Evolutionary conservation across 1,284 basidiomycete species (phyloP).

Genomic region (Tylopilus sp.): DNA sequence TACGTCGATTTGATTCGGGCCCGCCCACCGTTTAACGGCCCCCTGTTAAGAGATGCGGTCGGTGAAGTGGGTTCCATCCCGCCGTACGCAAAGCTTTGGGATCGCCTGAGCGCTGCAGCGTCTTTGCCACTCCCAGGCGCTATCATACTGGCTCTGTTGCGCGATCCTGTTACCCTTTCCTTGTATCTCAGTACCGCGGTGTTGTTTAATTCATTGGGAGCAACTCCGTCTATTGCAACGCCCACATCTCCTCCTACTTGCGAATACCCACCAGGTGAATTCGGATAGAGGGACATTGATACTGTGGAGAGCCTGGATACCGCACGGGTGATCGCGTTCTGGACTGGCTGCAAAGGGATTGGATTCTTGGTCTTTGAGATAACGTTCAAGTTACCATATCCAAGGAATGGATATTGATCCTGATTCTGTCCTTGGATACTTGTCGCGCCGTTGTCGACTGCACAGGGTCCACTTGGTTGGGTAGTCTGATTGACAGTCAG

Average conservation of each 20-base stretch:
- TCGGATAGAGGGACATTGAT: slow-evolving; percentile 53
- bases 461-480: slow-evolving; percentile 1
- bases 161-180: slow-evolving; percentile 33
- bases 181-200: slow-evolving; percentile 35
- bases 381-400: slow-evolving; percentile 15
- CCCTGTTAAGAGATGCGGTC: slow-evolving; percentile 13
- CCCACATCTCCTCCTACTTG: slow-evolving; percentile 37
- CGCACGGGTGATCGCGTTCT: slow-evolving; percentile 36
- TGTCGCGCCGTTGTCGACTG: neutral
- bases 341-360: slow-evolving; percentile 35
- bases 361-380: slow-evolving; percentile 25
- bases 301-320: slow-evolving; percentile 47
- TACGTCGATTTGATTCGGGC: slow-evolving; percentile 66
- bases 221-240: slow-evolving; percentile 42
- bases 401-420: slow-evolving; percentile 25
- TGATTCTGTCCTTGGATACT: slow-evolving; percentile 14
- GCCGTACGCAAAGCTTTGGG: slow-evolving; percentile 49
- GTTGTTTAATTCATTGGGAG: slow-evolving; percentile 41
- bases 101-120: slow-evolving; percentile 30
- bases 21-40: slow-evolving; percentile 44
- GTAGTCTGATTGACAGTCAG: slow-evolving; percentile 1
- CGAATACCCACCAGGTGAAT: slow-evolving; percentile 37
- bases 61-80: slow-evolving; percentile 48
- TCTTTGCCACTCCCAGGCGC: slow-evolving; percentile 23
- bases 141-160: slow-evolving; percentile 36